These are phyloP conservation scores for Rhynchosporium secalis DNA, from an alignment of 2,329 filamentous ascomycete genomes.

Conservation along the genomic window DNA sequence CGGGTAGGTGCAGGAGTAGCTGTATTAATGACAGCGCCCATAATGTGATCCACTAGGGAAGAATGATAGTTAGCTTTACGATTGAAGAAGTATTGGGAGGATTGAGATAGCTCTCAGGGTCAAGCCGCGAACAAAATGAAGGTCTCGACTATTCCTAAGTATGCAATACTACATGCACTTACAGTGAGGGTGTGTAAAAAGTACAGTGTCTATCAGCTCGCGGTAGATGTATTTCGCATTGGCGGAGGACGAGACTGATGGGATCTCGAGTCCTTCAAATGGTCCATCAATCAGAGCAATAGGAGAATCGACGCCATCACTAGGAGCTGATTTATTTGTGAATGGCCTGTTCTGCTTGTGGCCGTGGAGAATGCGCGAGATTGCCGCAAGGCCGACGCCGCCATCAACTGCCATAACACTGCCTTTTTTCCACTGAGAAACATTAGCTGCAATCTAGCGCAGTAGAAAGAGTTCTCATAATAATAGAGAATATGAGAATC, in stretches of 20 bases:
- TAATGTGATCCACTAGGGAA: slow-evolving; percentile 69
- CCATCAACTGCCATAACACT: slow-evolving; percentile 92
- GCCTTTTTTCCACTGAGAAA: slow-evolving; percentile 67
- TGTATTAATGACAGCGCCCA: slow-evolving; percentile 90
- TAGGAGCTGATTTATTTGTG: slow-evolving; percentile 36
- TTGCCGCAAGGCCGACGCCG: slow-evolving; percentile 83
- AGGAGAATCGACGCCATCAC: slow-evolving; percentile 36
- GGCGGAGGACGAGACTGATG: slow-evolving; percentile 63
- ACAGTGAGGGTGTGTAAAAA: slow-evolving; percentile 90
- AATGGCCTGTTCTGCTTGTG: slow-evolving; percentile 39
- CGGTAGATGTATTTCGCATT: slow-evolving; percentile 82
- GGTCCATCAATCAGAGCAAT: slow-evolving; percentile 66
- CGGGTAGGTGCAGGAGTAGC: slow-evolving; percentile 77
- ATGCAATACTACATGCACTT: neutral
- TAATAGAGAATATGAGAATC: neutral
- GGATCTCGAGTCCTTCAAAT: slow-evolving; percentile 76
- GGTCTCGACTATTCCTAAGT: no score
- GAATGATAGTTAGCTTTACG: neutral
- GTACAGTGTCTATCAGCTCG: slow-evolving; percentile 79
- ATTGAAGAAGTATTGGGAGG: neutral
- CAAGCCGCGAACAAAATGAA: no score
- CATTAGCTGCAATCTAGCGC: neutral
- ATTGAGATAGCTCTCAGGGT: no score
- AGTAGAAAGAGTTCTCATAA: neutral
- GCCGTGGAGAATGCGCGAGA: slow-evolving; percentile 67